A percentile compares a stretch with the other conserved stretches of the same genome.
These are phyloP conservation scores for Gentiana straminea DNA, from an alignment of 257 asterid genomes.

Conservation along the genomic window DNA sequence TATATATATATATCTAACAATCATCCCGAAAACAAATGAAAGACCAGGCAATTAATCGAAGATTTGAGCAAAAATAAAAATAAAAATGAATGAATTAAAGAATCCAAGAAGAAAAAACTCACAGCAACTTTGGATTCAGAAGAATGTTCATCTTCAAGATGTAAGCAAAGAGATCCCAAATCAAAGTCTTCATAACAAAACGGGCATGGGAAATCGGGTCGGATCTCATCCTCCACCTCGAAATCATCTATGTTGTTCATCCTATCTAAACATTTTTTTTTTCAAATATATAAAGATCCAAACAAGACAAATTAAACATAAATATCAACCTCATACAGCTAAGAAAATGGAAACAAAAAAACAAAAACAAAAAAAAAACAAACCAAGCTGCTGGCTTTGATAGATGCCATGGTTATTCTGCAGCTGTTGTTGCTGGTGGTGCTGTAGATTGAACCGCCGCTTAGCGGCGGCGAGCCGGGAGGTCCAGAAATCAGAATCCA, in stretches of 20 bases:
- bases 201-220: slow-evolving; percentile 69
- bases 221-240: slow-evolving; percentile 70
- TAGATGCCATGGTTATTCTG: slow-evolving; percentile 10
- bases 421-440: slow-evolving; percentile 22
- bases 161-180: slow-evolving; percentile 65
- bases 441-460: slow-evolving; percentile 60
- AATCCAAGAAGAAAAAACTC: slow-evolving; percentile 23
- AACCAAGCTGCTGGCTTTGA: slow-evolving; percentile 51
- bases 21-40: too few species aligned
- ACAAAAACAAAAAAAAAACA: slow-evolving; percentile 8
- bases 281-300: neutral
- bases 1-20: too few species aligned
- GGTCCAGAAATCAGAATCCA: slow-evolving; percentile 83
- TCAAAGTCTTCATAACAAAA: slow-evolving; percentile 81
- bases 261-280: slow-evolving; percentile 37
- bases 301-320: neutral
- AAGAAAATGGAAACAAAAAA: neutral
- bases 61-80: neutral
- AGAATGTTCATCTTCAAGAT: slow-evolving; percentile 75
- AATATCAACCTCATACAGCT: neutral
- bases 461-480: slow-evolving; percentile 71
- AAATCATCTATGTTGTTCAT: slow-evolving; percentile 45
- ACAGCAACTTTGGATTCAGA: slow-evolving; percentile 62
- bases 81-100: neutral
- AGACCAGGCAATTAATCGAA: too few species aligned